A percentile compares a stretch with the other conserved stretches of the same genome.
phyloP scores from a whole-genome alignment of 2,329 filamentous ascomycete genomes.

The Berkeleyomyces basicola region DNA sequence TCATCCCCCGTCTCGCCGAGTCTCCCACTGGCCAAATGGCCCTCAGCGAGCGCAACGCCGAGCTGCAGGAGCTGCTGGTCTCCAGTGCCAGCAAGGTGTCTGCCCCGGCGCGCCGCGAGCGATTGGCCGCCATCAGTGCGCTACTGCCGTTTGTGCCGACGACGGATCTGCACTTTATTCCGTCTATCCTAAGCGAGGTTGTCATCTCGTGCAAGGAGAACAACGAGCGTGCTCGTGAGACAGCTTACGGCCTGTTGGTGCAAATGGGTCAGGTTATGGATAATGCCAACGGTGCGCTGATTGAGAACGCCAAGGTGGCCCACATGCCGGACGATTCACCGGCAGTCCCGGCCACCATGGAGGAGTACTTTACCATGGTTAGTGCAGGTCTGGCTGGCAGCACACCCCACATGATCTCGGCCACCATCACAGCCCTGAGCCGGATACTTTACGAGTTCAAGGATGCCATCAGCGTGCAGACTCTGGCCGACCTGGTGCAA shows the following conservation, averaged over 20 bases:
- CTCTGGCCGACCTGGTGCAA: constrained; percentile 70
- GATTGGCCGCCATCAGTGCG: constrained; percentile 65
- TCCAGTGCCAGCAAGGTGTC: constrained; percentile 70
- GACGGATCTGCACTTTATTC: constrained; percentile 78
- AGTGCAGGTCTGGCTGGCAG: constrained; percentile 84
- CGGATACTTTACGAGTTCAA: constrained; percentile 90
- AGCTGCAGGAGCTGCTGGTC: constrained; percentile 71
- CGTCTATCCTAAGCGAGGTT: constrained; percentile 78
- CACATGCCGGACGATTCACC: constrained; percentile 74
- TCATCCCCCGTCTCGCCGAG: constrained; percentile 77
- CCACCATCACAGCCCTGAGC: constrained; percentile 86
- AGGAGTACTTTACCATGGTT: constrained; percentile 97
- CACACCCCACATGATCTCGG: constrained; percentile 93
- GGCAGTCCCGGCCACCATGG: constrained; percentile 61
- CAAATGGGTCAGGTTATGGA: constrained; percentile 71
- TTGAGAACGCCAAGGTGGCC: constrained; percentile 72
- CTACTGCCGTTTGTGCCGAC: constrained; percentile 65
- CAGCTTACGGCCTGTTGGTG: constrained; percentile 80
- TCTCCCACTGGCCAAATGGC: constrained; percentile 64
- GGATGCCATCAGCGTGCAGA: constrained; percentile 46
- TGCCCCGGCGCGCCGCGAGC: constrained; percentile 69
- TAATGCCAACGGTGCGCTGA: constrained; percentile 47
- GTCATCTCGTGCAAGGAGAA: constrained; percentile 95
- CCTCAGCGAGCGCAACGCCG: constrained; percentile 54
- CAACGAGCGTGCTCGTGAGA: constrained; percentile 82